Conservation (phyloP, 1,139 yeast species). For the Scheffersomyces parashehatae region DNA sequence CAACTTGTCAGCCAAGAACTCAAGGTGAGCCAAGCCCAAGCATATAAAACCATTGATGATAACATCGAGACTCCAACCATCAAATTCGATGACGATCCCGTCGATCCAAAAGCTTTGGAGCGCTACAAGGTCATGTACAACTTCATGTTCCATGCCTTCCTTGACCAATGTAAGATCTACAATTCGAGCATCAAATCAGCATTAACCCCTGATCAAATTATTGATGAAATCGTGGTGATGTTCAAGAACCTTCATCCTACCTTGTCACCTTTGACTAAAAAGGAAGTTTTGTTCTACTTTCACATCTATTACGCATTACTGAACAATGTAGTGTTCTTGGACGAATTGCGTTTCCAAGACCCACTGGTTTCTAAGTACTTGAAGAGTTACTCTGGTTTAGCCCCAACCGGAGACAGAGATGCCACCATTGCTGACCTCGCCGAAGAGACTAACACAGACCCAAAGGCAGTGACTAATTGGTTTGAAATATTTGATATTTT, state of each 20-base stretch:
- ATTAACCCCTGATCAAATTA: constrained; percentile 20
- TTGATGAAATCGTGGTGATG: constrained; percentile 20
- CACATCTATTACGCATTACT: constrained; percentile 32
- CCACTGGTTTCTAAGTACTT: constrained; percentile 25
- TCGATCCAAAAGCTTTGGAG: constrained; percentile 16
- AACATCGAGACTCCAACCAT: constrained; percentile 22
- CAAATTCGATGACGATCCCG: constrained; percentile 20
- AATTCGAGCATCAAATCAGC: constrained; percentile 8
- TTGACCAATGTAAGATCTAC: constrained; percentile 24
- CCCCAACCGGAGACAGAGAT: constrained; percentile 10
- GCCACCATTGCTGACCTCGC: constrained; percentile 1
- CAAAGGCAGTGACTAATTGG: constrained; percentile 29
- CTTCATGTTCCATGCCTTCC: constrained; percentile 27
- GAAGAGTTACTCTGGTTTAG: constrained; percentile 13
- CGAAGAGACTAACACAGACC: constrained; percentile 1
- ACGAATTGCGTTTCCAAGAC: constrained; percentile 31
- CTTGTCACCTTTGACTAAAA: constrained; percentile 20
- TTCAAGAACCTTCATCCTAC: constrained; percentile 23
- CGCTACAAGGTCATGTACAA: constrained; percentile 20
- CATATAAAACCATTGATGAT: constrained; percentile 16
- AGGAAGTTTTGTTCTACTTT: constrained; percentile 30
- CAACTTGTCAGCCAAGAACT: constrained; percentile 28
- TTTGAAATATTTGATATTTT: constrained; percentile 31
- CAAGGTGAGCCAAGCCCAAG: constrained; percentile 24
- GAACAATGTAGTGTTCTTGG: constrained; percentile 30